Evolutionary conservation across 1,284 basidiomycete species (phyloP).

Genomic region (Ustanciosporium gigantosporum): DNA sequence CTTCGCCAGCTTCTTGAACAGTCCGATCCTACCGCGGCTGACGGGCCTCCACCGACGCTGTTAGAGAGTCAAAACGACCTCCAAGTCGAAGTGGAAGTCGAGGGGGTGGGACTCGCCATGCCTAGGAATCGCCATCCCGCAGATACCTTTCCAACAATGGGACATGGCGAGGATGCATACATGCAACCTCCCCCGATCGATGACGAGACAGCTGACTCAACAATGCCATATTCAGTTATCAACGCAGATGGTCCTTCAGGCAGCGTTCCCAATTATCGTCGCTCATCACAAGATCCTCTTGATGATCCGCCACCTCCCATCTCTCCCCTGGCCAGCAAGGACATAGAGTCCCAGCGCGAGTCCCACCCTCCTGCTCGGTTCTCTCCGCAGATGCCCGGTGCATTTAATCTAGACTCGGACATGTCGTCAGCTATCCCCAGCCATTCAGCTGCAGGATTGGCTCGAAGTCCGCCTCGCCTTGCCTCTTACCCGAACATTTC

Average conservation of each 20-base stretch:
- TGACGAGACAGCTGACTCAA: background rate
- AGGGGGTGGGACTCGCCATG: constrained; percentile 50
- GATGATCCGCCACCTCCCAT: constrained; percentile 20
- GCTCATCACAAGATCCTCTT: no score
- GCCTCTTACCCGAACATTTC: background rate
- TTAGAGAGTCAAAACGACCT: constrained; percentile 46
- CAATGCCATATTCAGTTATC: background rate
- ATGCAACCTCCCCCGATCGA: constrained; percentile 28
- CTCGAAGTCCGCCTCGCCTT: background rate
- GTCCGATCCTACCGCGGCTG: constrained; percentile 10
- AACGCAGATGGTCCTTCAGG: background rate
- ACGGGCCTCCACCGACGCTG: constrained; percentile 43
- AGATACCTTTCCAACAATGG: constrained; percentile 12
- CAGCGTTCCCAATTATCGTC: no score
- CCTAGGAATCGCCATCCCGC: constrained; percentile 28
- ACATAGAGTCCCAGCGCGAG: no score
- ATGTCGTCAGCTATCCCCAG: no score
- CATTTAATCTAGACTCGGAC: no score
- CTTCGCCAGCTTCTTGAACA: constrained; percentile 28
- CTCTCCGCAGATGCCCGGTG: no score
- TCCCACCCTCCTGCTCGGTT: no score
- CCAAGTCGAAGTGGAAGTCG: constrained; percentile 53
- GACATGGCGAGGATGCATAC: constrained; percentile 1
- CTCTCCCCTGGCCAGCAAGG: constrained; percentile 4
- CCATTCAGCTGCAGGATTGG: no score